These are phyloP conservation scores for Chrysoporthe deuterocubensis DNA, from an alignment of 2,329 filamentous ascomycete species.

Conservation along the genomic window DNA sequence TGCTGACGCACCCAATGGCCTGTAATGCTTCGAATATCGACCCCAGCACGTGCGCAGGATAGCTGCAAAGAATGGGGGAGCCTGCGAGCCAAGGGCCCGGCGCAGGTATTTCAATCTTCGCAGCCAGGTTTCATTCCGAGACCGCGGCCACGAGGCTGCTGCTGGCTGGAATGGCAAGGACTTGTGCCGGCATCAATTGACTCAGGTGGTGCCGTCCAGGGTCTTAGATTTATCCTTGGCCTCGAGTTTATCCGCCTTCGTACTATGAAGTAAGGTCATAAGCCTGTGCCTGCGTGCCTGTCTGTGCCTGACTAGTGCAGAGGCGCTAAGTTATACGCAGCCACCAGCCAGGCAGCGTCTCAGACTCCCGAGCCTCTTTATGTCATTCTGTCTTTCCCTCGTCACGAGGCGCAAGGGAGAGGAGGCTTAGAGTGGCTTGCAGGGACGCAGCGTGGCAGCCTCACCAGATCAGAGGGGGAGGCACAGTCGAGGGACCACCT, in stretches of 20 bases:
- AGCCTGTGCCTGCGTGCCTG: background rate
- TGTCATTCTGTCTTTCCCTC: background rate
- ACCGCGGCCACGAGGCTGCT: background rate
- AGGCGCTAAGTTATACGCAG: background rate
- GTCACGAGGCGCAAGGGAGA: background rate
- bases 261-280: background rate
- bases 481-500: background rate
- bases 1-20: background rate
- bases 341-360: background rate
- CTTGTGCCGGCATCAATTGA: background rate
- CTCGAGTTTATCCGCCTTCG: background rate
- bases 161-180: background rate
- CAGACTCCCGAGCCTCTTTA: background rate
- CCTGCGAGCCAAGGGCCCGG: background rate
- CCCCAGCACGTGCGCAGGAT: too few relatives aligned
- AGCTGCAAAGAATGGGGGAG: too few relatives aligned
- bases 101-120: background rate
- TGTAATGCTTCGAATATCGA: background rate
- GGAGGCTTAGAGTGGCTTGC: slow-evolving; percentile 2
- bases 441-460: slow-evolving; percentile 3
- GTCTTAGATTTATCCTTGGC: too few relatives aligned
- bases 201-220: too few relatives aligned
- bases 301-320: slow-evolving; percentile 1
- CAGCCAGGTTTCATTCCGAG: background rate
- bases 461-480: background rate